These are phyloP conservation scores for Kokia cookei DNA, from an alignment of 441 rosid genomes.

Conservation along the genomic window DNA sequence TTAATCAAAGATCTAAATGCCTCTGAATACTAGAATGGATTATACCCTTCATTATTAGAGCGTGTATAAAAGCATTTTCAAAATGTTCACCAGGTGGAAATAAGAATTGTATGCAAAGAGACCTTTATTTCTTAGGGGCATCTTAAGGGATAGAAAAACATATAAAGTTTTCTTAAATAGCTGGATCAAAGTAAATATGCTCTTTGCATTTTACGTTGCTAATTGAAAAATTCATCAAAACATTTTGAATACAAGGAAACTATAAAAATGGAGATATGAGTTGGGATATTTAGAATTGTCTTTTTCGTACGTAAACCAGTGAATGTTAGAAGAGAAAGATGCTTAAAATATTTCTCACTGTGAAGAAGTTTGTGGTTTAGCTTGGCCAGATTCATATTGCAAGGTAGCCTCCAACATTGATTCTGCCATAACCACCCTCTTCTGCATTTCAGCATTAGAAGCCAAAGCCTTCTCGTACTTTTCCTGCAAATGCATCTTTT, in stretches of 20 bases:
- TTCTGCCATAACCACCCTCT: constrained; percentile 58
- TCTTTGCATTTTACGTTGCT: not conserved
- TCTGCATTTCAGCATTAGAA: constrained; percentile 48
- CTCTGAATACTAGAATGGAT: not conserved
- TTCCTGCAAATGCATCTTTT: constrained; percentile 35
- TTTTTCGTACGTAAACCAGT: not conserved
- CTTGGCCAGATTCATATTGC: constrained; percentile 55
- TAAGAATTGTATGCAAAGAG: not conserved
- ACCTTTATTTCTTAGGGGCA: not conserved
- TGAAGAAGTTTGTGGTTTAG: constrained; percentile 45
- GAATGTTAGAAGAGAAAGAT: not conserved
- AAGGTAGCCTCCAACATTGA: constrained; percentile 55
- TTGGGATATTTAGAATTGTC: not conserved
- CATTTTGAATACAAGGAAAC: not conserved
- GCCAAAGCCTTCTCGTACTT: constrained; percentile 50
- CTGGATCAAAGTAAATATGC: not conserved
- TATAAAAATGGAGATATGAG: not conserved
- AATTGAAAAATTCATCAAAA: not conserved
- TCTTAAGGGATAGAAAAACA: not conserved
- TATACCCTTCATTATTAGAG: not conserved
- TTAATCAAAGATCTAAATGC: not conserved
- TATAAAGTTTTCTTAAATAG: not conserved
- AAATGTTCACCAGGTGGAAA: not conserved
- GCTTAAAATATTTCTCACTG: constrained; percentile 22
- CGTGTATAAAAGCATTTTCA: not conserved